Conservation (phyloP, 1,139 yeast genomes). For the Sugiyamaella paludigena region DNA sequence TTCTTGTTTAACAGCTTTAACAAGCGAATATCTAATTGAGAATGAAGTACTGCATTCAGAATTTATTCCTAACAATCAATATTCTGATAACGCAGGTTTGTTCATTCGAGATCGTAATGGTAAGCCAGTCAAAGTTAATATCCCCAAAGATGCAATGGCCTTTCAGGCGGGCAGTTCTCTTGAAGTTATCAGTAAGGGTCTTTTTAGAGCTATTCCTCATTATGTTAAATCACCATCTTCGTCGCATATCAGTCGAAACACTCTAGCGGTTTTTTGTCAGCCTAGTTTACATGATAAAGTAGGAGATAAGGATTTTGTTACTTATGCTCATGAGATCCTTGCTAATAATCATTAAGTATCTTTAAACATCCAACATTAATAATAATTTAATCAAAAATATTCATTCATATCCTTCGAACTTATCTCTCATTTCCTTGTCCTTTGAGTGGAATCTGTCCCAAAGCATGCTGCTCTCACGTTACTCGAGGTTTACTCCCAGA, state of each 20-base stretch:
- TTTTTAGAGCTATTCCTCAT: slow-evolving; percentile 62
- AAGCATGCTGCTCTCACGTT: too few species aligned
- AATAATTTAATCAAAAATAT: background rate
- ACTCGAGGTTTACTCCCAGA: too few species aligned
- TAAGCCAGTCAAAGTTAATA: slow-evolving; percentile 49
- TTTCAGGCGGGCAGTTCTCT: slow-evolving; percentile 67
- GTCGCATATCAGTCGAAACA: slow-evolving; percentile 47
- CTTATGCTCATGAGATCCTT: slow-evolving; percentile 41
- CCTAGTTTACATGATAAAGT: slow-evolving; percentile 55
- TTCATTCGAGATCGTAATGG: slow-evolving; percentile 52
- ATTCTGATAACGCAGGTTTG: slow-evolving; percentile 47
- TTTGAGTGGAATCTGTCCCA: too few species aligned
- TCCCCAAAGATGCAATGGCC: slow-evolving; percentile 57
- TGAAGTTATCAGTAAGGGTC: slow-evolving; percentile 50
- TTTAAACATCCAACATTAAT: background rate
- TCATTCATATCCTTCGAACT: background rate
- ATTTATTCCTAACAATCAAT: slow-evolving; percentile 16
- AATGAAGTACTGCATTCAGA: slow-evolving; percentile 29
- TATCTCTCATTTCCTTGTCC: too few species aligned
- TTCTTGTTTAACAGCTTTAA: slow-evolving; percentile 60
- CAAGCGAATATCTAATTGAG: slow-evolving; percentile 55
- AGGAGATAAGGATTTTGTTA: slow-evolving; percentile 51
- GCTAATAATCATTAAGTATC: slow-evolving; percentile 25
- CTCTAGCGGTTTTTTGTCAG: slow-evolving; percentile 64
- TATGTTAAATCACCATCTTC: slow-evolving; percentile 43